Percentiles rank a stretch among this genome's conserved stretches.
Evolutionary conservation across 768 basidiomycete species (phyloP).

Genomic region (Termitomyces sp.): DNA sequence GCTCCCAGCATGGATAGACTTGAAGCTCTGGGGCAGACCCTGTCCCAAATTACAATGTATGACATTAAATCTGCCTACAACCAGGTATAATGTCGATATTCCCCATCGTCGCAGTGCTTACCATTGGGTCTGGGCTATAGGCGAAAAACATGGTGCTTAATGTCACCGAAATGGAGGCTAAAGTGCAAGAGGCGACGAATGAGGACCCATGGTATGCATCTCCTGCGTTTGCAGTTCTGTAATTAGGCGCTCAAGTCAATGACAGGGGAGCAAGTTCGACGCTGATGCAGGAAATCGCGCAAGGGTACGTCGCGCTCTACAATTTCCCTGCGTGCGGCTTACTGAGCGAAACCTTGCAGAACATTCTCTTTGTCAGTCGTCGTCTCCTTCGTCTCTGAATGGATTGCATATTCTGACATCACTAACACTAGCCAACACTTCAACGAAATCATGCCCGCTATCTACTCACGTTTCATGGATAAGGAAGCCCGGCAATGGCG

Average conservation of each 20-base stretch:
- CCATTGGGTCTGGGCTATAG: conserved; percentile 27
- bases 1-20: conserved; percentile 65
- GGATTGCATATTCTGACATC: not conserved
- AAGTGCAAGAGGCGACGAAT: conserved; percentile 94
- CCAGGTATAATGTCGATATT: conserved; percentile 47
- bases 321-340: not conserved
- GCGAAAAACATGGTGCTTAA: conserved; percentile 97
- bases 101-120: not conserved
- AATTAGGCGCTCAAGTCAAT: conserved; percentile 3
- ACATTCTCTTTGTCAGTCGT: conserved; percentile 92
- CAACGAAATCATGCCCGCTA: conserved; percentile 98
- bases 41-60: conserved; percentile 85
- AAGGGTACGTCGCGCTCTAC: conserved; percentile 53
- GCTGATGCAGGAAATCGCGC: conserved; percentile 97
- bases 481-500: conserved; percentile 98
- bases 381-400: not conserved
- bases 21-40: conserved; percentile 65
- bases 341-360: conserved; percentile 31
- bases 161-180: conserved; percentile 94
- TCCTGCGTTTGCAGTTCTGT: not conserved
- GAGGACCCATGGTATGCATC: conserved; percentile 91
- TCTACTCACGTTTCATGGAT: conserved; percentile 94
- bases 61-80: conserved; percentile 94
- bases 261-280: conserved; percentile 91
- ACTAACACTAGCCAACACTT: conserved; percentile 76